These are phyloP conservation scores for Mycena kentingensis DNA, from an alignment of 768 basidiomycete species.

Conservation along the genomic window DNA sequence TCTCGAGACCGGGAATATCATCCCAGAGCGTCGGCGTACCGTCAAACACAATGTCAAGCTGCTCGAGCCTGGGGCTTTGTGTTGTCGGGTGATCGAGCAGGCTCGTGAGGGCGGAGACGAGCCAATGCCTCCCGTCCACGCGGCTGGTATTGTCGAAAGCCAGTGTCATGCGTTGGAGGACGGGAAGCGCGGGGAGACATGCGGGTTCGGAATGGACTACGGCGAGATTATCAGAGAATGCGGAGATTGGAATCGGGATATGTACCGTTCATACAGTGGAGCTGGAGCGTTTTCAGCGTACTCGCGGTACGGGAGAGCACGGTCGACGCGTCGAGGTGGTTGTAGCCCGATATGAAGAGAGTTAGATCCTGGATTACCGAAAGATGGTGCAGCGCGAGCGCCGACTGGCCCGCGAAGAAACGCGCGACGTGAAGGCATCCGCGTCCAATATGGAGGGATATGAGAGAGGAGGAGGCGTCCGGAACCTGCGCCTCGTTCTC, in stretches of 20 bases:
- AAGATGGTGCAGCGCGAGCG: neutral
- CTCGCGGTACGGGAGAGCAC: neutral
- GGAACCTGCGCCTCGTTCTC: neutral
- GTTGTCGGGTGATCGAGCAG: neutral
- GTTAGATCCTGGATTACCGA: neutral
- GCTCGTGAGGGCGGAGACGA: neutral
- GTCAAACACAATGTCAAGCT: neutral
- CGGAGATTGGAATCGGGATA: neutral
- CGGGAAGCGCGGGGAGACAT: neutral
- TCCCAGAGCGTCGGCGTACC: neutral
- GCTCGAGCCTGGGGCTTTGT: neutral
- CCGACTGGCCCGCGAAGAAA: neutral
- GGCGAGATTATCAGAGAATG: neutral
- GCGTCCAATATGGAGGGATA: neutral
- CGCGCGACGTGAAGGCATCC: neutral
- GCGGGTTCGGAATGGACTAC: neutral
- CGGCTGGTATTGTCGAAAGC: conserved; percentile 1
- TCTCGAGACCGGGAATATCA: neutral
- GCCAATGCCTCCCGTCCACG: neutral
- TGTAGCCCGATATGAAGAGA: neutral
- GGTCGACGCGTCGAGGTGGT: neutral
- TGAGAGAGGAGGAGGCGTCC: neutral
- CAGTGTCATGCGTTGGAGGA: neutral
- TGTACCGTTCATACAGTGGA: neutral
- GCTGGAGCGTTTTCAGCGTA: neutral